Percentiles rank a stretch among this genome's conserved stretches.
phyloP scores from a whole-genome alignment of 371 early-diverging fungal species.

The Apophysomyces variabilis region DNA sequence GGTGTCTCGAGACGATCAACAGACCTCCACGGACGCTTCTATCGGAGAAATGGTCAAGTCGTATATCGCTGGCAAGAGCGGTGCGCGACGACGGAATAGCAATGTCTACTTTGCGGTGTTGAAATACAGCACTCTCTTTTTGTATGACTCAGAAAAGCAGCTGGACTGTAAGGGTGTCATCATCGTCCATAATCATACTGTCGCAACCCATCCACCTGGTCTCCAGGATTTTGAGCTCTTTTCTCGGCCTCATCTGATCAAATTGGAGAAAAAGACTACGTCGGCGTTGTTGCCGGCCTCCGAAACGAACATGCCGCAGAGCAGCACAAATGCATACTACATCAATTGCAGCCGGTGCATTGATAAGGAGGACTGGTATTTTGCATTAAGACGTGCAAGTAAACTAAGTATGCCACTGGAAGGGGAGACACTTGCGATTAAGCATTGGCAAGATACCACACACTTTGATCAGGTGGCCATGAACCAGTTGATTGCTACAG shows the following conservation, averaged over 20 bases:
- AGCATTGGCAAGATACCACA: constrained; percentile 40
- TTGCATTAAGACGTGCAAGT: constrained; percentile 58
- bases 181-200: constrained; percentile 65
- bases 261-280: constrained; percentile 29
- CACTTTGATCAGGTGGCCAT: constrained; percentile 62
- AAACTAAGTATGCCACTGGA: constrained; percentile 19
- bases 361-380: constrained; percentile 94
- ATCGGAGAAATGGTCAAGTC: constrained; percentile 47
- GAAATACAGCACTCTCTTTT: constrained; percentile 76
- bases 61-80: constrained; percentile 38
- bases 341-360: constrained; percentile 62
- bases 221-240: constrained; percentile 66
- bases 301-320: constrained; percentile 9
- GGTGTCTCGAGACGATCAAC: constrained; percentile 44
- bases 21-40: constrained; percentile 28
- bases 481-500: constrained; percentile 55
- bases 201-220: constrained; percentile 66
- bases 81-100: constrained; percentile 54
- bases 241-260: constrained; percentile 58
- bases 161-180: constrained; percentile 81
- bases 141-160: constrained; percentile 85
- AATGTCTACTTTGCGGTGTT: constrained; percentile 78
- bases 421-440: constrained; percentile 3
- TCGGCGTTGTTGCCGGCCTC: constrained; percentile 7
- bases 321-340: constrained; percentile 39